Conservation (phyloP, 768 basidiomycete genomes). For the Kwoniella newhampshirensis region DNA sequence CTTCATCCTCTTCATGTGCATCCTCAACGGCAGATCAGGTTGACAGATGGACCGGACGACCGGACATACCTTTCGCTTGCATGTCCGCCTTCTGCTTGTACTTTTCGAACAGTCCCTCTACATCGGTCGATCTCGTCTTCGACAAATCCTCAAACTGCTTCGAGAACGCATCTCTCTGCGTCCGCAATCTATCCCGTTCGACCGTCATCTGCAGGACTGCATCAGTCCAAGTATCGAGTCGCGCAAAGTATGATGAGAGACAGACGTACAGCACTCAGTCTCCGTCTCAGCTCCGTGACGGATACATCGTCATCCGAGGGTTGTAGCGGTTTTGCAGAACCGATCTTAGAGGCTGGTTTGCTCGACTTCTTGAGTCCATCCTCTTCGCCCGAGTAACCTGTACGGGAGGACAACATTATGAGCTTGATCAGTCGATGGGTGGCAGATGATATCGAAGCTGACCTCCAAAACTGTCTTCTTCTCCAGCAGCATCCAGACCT, state of each 20-base stretch:
- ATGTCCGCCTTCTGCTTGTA: slow-evolving; percentile 42
- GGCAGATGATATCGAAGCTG: no score
- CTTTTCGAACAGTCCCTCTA: slow-evolving; percentile 39
- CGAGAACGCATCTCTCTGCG: slow-evolving; percentile 42
- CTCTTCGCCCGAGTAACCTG: slow-evolving; percentile 6
- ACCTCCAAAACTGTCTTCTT: slow-evolving; percentile 19
- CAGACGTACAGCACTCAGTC: slow-evolving; percentile 25
- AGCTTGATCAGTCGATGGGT: no score
- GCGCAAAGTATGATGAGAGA: background rate
- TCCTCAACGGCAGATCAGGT: background rate
- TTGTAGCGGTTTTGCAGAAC: background rate
- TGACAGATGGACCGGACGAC: background rate
- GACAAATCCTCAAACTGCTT: slow-evolving; percentile 49
- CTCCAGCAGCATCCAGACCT: slow-evolving; percentile 7
- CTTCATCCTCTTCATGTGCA: background rate
- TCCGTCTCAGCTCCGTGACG: slow-evolving; percentile 18
- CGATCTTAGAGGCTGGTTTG: slow-evolving; percentile 10
- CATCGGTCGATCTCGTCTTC: slow-evolving; percentile 27
- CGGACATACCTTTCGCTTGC: slow-evolving; percentile 37
- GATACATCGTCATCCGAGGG: slow-evolving; percentile 1
- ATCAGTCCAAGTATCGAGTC: slow-evolving; percentile 10
- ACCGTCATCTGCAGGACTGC: slow-evolving; percentile 21
- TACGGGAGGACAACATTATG: background rate
- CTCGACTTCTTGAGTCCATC: slow-evolving; percentile 20
- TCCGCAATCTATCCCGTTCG: slow-evolving; percentile 32